Base-by-base conservation (phyloP, 371 early-diverging fungal species). In the Chytridium lagenaria region DNA sequence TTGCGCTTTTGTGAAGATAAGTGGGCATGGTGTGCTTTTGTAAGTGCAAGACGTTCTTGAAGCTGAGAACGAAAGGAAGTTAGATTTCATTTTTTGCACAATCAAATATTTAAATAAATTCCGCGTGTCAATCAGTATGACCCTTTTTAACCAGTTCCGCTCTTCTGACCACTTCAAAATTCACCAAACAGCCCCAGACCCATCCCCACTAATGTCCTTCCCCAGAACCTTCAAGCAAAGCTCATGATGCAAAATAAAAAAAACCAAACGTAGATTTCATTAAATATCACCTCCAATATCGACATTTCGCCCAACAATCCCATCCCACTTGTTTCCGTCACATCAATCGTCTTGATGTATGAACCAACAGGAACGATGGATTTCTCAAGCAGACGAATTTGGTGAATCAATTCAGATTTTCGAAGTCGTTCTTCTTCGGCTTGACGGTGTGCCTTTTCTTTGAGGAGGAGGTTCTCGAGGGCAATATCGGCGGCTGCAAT, bases 261-360 rank as follows among this genome's bases (percentile, higher is more conserved):
- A 40, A 12, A n/a, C 39, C n/a, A n/a, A n/a, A n/a, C 30, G 34
- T 10, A 67, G 59, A 2, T 59, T 72, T 55, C 0, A 28, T 51
- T 51, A 26, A 30, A 16, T 16, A 23, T 36, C 66, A 83, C 83
- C 75, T 85, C 86, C 1, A 80, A 23, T 15, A 84, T 74, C 12
- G 84, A 85, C 86, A 85, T 85, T 71, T 85, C 86, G 1, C 81
- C 80, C 1, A 85, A 68, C 23, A 85, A 61, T 0, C 86, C 86
- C 28, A 80, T 31, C 19, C 79, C 76, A 0, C 81, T 72, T 0
- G 83, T 80, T 69, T 82, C 83, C 2, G 86, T 81, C n/a, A 78
- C 67, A 71, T 85, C 86, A 19, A 84, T 73, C 1, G 50, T 61
- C 52, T 83, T 84, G 0, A 79, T 70, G 7, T 71, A 28, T 33